Evolutionary conservation across 139 green algal genomes (phyloP).

Genomic region (Picochlorum costavermella): DNA sequence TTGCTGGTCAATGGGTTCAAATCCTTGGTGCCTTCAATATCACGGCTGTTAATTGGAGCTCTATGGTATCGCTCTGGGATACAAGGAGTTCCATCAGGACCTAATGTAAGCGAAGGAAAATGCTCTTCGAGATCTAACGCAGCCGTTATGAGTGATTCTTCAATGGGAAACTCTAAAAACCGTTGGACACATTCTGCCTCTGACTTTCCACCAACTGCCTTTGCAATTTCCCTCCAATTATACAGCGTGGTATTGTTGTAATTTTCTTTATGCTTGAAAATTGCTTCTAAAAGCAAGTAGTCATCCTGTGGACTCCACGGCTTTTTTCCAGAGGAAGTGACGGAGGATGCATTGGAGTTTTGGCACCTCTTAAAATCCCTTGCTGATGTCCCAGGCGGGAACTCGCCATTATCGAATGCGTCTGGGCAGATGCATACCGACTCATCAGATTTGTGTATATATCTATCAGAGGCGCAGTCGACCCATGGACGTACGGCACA

Average conservation of each 20-base stretch:
- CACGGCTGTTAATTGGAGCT: slow-evolving; percentile 32
- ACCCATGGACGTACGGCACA: slow-evolving; percentile 68
- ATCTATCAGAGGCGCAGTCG: slow-evolving; percentile 67
- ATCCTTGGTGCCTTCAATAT: slow-evolving; percentile 45
- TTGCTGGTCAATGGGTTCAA: slow-evolving; percentile 77
- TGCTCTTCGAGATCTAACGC: slow-evolving; percentile 8
- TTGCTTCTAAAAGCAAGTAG: slow-evolving; percentile 57
- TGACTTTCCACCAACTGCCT: slow-evolving; percentile 75
- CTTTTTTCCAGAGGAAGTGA: slow-evolving; percentile 12
- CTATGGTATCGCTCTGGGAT: not conserved
- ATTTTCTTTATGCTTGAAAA: slow-evolving; percentile 76
- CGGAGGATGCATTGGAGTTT: slow-evolving; percentile 12
- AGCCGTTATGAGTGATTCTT: slow-evolving; percentile 57
- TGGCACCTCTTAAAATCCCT: slow-evolving; percentile 78
- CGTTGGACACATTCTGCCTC: slow-evolving; percentile 74
- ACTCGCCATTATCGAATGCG: slow-evolving; percentile 54
- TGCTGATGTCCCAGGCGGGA: slow-evolving; percentile 56
- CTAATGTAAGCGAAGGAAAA: too few species aligned
- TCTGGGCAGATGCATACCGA: slow-evolving; percentile 68
- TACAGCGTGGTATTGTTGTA: too few species aligned
- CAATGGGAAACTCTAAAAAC: slow-evolving; percentile 85
- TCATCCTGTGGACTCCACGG: slow-evolving; percentile 65
- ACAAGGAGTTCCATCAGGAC: too few species aligned
- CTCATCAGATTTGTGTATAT: slow-evolving; percentile 73
- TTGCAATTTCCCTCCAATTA: slow-evolving; percentile 72